These are phyloP conservation scores for Piper betle DNA, from an alignment of 164 flowering plant species.

Conservation along the genomic window DNA sequence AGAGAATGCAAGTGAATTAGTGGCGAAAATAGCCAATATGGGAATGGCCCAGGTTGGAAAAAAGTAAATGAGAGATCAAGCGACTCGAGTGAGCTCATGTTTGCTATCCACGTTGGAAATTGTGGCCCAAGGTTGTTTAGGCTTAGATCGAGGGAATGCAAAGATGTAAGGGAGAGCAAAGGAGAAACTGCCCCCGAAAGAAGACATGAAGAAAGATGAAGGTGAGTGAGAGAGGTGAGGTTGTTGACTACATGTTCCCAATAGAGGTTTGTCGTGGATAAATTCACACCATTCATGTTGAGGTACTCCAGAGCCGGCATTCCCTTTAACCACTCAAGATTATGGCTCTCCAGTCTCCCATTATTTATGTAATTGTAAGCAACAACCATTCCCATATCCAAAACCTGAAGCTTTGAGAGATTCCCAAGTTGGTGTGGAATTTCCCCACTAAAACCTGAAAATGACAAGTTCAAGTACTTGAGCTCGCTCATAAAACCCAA, in stretches of 20 bases:
- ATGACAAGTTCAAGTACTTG: constrained; percentile 3
- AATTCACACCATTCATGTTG: background rate
- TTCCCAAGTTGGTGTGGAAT: constrained; percentile 10
- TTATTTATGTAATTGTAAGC: background rate
- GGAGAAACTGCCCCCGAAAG: background rate
- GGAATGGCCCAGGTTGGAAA: background rate
- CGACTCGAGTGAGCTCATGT: background rate
- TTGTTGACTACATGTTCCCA: background rate
- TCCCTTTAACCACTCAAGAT: background rate
- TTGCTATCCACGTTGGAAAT: background rate
- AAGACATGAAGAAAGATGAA: background rate
- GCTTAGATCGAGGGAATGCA: background rate
- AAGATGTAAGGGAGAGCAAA: background rate
- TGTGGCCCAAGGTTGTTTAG: background rate
- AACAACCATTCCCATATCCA: background rate
- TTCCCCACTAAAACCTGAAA: background rate
- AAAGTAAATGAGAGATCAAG: background rate
- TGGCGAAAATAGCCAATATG: background rate
- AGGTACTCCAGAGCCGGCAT: background rate
- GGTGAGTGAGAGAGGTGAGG: background rate
- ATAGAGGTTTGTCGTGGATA: background rate
- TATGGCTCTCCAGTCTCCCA: background rate
- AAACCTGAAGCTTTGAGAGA: constrained; percentile 2
- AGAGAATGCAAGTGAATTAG: background rate
- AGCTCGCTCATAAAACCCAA: constrained; percentile 5